Evolutionary conservation across 768 basidiomycete genomes (phyloP), one percentile per base, ranked within the genome.

Genomic region (Termitomyces sp.): DNA sequence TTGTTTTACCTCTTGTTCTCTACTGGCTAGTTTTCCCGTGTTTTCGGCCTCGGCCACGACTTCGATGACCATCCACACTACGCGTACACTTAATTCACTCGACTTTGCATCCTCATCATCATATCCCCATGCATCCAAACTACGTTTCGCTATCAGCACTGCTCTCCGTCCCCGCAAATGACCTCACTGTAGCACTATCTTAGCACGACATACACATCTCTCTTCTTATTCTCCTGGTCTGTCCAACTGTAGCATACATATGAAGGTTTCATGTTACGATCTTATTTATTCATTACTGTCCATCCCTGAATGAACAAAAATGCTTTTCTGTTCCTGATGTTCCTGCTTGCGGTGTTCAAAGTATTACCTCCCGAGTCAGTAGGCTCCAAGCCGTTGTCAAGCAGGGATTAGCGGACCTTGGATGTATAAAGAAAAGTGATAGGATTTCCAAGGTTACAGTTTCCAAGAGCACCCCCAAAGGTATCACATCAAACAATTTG

Each of bases 111-210:
- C 28, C 36, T 38, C 30, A 33, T 10, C n/a, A 41, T 41, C n/a
- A 7, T 16, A 52, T 5, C 26, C 36, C 38, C 24, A 38, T 11
- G 36, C 51, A 52, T 28, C 16, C 30, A 36, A 36, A 44, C 32
- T 32, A 49, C 28, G 35, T 41, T 40, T 52, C 22, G 36, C 54
- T 48, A 60, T 62, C 56, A 58, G 53, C 56, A 63, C 46, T 55
- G 47, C 52, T 46, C 49, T 35, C 46, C 32, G 36, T 56, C 36
- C 36, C 47, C 41, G 45, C 53, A 33, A 28, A 52, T 48, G 7
- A 20, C 44, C 52, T 54, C 46, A 55, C 60, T 71, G 70, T 71
- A 71, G 65, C 68, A 62, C 44, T 69, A 68, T 38, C 64, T 52
- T 62, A 64, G 57, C 62, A 52, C n/a, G 30, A 52, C 38, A 40